Evolutionary conservation across 495 filamentous ascomycete species (phyloP).

Genomic region (Collariella sp.): DNA sequence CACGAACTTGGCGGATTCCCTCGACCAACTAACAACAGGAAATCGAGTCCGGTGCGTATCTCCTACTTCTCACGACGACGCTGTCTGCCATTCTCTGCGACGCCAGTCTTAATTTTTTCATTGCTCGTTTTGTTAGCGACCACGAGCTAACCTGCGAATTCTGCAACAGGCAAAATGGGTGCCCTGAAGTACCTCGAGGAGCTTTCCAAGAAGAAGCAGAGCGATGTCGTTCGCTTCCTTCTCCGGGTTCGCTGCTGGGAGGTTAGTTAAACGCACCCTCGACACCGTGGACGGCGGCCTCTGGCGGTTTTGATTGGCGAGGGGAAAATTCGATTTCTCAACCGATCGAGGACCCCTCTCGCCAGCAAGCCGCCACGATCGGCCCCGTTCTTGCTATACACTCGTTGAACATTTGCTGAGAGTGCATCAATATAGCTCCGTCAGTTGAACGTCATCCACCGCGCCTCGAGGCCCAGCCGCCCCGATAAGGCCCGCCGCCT

Average conservation of each 20-base stretch:
- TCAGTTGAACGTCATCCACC: slow-evolving; percentile 98
- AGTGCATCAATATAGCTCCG: slow-evolving; percentile 99
- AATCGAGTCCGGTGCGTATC: slow-evolving; percentile 22
- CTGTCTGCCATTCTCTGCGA: neutral
- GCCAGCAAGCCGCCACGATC: neutral
- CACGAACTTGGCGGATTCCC: slow-evolving; percentile 19
- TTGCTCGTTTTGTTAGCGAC: slow-evolving; percentile 6
- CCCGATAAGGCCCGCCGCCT: slow-evolving; percentile 99
- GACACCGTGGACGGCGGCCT: slow-evolving; percentile 26
- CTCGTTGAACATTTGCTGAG: slow-evolving; percentile 99
- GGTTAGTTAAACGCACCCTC: slow-evolving; percentile 65
- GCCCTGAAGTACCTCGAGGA: slow-evolving; percentile 99
- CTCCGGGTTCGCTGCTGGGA: slow-evolving; percentile 99
- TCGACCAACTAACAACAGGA: slow-evolving; percentile 28
- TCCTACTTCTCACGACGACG: neutral
- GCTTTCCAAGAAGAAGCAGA: slow-evolving; percentile 99
- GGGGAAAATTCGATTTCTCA: neutral
- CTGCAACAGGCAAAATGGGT: slow-evolving; percentile 57
- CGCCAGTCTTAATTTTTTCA: slow-evolving; percentile 5
- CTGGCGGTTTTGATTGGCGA: neutral
- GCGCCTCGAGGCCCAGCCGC: slow-evolving; percentile 93
- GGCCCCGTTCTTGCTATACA: slow-evolving; percentile 71
- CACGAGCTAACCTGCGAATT: slow-evolving; percentile 7
- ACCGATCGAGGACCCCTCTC: neutral
- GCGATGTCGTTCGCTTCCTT: slow-evolving; percentile 97